Evolutionary conservation across 495 filamentous ascomycete species (phyloP).

Genomic region (Clavariopsis aquatica): DNA sequence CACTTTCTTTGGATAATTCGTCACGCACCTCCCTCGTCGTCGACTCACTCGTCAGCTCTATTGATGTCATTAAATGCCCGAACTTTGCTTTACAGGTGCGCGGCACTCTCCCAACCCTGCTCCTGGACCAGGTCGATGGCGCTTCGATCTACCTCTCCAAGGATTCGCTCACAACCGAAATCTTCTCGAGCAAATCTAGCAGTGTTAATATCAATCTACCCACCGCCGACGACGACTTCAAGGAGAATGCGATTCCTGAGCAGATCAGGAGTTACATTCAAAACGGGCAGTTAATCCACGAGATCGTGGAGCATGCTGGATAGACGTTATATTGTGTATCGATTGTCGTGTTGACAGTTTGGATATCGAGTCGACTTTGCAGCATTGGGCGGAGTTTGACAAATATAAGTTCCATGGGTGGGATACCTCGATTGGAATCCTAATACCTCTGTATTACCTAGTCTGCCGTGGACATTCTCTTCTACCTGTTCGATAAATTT

Average conservation of each 20-base stretch:
- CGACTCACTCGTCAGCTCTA: constrained; percentile 82
- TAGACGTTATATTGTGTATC: neutral
- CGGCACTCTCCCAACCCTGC: constrained; percentile 77
- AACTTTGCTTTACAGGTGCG: constrained; percentile 91
- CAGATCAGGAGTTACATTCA: constrained; percentile 83
- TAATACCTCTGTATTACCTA: neutral
- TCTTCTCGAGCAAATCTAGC: constrained; percentile 84
- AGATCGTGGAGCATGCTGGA: constrained; percentile 88
- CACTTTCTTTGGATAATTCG: constrained; percentile 90
- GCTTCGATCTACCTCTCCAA: constrained; percentile 81
- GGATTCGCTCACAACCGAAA: constrained; percentile 72
- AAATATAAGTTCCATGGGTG: neutral
- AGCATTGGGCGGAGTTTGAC: constrained; percentile 27
- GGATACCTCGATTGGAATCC: neutral
- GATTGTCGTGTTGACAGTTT: neutral
- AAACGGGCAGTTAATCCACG: constrained; percentile 72
- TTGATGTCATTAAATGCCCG: constrained; percentile 91
- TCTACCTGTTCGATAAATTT: neutral
- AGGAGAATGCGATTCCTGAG: constrained; percentile 81
- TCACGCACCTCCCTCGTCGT: constrained; percentile 79
- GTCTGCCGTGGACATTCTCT: neutral
- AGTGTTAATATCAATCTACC: constrained; percentile 84
- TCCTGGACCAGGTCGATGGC: constrained; percentile 91
- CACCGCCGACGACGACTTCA: constrained; percentile 77
- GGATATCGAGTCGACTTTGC: constrained; percentile 3